phyloP scores from a whole-genome alignment of 1,139 yeast species.

The Casaregolazyma lundiana region DNA sequence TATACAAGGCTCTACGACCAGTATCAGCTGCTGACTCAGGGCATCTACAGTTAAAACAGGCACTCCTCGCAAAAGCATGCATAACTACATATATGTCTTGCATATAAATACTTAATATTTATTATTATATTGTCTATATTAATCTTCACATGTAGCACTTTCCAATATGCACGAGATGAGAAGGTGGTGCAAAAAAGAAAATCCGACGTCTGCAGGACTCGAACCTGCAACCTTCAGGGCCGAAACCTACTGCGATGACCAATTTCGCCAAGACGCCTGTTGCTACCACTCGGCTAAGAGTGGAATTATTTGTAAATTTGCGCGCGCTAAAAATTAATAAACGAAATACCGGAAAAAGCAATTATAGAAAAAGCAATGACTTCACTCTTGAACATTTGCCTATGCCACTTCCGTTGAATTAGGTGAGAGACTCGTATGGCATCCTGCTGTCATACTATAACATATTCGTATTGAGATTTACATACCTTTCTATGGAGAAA shows the following conservation, averaged over 20 bases:
- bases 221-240: conserved; percentile 19
- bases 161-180: too few relatives aligned
- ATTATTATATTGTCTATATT: not conserved
- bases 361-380: too few relatives aligned
- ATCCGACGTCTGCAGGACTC: conserved; percentile 23
- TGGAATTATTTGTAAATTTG: too few relatives aligned
- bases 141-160: too few relatives aligned
- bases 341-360: too few relatives aligned
- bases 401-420: too few relatives aligned
- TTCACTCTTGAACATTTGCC: too few relatives aligned
- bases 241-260: conserved; percentile 15
- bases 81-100: not conserved
- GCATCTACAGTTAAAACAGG: conserved; percentile 57
- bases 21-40: conserved; percentile 89
- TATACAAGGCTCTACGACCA: conserved; percentile 92
- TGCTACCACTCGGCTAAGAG: not conserved
- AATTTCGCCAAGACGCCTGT: conserved; percentile 13
- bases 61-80: not conserved
- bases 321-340: too few relatives aligned
- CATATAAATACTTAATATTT: not conserved
- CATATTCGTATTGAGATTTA: too few relatives aligned
- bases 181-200: conserved; percentile 11
- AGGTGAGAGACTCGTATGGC: too few relatives aligned
- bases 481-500: too few relatives aligned
- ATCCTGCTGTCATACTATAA: too few relatives aligned